Evolutionary conservation across 2,329 filamentous ascomycete genomes (phyloP).

Genomic region (Ophiostoma australiae): DNA sequence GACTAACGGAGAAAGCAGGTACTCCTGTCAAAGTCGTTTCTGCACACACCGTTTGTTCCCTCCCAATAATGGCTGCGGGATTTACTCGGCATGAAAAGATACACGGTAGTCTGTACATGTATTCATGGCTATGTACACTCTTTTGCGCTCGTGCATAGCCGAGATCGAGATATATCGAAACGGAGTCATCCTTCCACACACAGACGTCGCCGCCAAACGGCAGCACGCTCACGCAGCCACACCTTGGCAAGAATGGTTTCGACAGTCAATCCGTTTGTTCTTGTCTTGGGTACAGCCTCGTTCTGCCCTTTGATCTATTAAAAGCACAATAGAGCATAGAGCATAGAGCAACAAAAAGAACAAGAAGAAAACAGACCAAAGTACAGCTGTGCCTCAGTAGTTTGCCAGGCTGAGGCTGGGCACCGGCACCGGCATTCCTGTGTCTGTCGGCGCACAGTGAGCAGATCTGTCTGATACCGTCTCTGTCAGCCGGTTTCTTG

Average conservation of each 20-base stretch:
- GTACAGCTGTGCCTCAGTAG: too few species aligned
- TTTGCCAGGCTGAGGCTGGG: too few species aligned
- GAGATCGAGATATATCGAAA: not conserved
- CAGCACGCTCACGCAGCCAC: not conserved
- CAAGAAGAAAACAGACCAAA: too few species aligned
- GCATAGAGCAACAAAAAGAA: too few species aligned
- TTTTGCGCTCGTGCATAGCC: not conserved
- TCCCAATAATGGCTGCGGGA: not conserved
- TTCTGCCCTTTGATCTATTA: too few species aligned
- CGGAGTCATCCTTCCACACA: not conserved
- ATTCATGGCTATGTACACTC: too few species aligned
- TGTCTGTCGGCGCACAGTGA: too few species aligned
- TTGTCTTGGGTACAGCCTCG: not conserved
- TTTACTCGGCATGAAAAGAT: slow-evolving; percentile 2
- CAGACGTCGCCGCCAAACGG: not conserved
- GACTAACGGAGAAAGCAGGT: not conserved
- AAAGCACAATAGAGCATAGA: too few species aligned
- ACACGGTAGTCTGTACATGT: not conserved
- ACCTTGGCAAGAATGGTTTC: not conserved
- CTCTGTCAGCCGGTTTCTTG: slow-evolving; percentile 3
- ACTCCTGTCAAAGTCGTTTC: not conserved
- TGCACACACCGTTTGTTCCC: not conserved
- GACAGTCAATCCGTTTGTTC: too few species aligned
- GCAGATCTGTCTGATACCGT: too few species aligned
- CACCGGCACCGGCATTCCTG: too few species aligned